Percentiles rank a stretch among this genome's conserved stretches.
These are phyloP conservation scores for Curvularia verruculosa DNA, from an alignment of 2,329 filamentous ascomycete genomes.

Conservation along the genomic window DNA sequence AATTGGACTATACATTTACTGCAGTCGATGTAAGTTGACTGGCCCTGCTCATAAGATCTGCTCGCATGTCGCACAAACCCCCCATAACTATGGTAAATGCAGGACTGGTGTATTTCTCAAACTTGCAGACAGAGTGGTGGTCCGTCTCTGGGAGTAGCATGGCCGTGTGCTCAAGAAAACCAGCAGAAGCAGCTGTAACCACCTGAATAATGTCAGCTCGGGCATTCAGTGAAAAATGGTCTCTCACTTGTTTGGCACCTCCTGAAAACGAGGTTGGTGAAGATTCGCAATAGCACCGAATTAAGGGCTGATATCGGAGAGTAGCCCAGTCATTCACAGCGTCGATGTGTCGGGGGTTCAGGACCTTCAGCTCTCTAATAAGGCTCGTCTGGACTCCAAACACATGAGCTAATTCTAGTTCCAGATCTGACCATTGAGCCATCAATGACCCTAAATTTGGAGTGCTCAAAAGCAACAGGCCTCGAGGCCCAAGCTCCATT, in stretches of 20 bases:
- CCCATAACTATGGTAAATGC: neutral
- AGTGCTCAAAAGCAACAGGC: neutral
- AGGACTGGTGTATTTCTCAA: neutral
- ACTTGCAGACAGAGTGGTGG: slow-evolving; percentile 1
- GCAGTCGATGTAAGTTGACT: neutral
- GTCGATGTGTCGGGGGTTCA: neutral
- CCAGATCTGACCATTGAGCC: neutral
- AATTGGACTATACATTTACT: neutral
- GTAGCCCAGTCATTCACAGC: neutral
- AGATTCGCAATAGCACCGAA: neutral
- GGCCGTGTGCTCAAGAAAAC: neutral
- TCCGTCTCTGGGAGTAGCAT: neutral
- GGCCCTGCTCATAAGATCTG: neutral
- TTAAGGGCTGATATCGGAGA: neutral
- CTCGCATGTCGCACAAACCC: neutral
- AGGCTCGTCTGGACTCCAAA: neutral
- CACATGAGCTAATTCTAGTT: neutral
- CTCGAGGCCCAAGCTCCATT: neutral
- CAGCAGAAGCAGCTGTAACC: neutral
- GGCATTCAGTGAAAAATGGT: neutral
- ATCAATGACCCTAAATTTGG: neutral
- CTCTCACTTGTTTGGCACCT: neutral
- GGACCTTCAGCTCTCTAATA: neutral
- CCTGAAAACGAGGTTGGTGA: neutral
- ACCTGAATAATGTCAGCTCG: neutral